These are phyloP conservation scores for Artemisia tridentata DNA, from an alignment of 129 eudicot genomes.

Conservation along the genomic window DNA sequence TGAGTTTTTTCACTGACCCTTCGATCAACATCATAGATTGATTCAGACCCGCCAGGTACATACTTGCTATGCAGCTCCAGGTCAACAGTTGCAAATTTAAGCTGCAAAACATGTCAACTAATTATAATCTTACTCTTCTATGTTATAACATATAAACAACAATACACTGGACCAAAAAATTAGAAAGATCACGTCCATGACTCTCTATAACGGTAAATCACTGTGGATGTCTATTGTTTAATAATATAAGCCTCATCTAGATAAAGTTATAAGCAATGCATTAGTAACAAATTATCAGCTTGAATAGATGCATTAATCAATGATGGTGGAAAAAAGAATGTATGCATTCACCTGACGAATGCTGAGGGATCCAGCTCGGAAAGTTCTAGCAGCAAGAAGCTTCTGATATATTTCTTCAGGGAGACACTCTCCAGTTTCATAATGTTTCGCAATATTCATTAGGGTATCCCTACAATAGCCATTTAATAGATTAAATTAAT, in stretches of 20 bases:
- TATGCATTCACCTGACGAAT: conserved; percentile 71
- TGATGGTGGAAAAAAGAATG: background rate
- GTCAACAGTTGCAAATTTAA: conserved; percentile 68
- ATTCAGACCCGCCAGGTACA: conserved; percentile 77
- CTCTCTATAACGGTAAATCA: background rate
- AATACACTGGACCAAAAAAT: background rate
- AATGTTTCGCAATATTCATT: conserved; percentile 93
- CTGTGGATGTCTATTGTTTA: background rate
- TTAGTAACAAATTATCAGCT: background rate
- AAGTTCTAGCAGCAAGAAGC: conserved; percentile 92
- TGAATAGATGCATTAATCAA: background rate
- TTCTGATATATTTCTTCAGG: conserved; percentile 80
- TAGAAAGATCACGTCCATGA: background rate
- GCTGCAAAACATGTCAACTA: conserved; percentile 11
- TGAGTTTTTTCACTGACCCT: conserved; percentile 66
- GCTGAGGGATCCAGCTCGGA: conserved; percentile 78
- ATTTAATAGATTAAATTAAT: background rate
- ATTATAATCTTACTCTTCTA: background rate
- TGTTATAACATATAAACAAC: too few relatives aligned
- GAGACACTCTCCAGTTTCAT: conserved; percentile 85
- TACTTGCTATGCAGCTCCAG: conserved; percentile 83
- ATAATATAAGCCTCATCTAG: background rate
- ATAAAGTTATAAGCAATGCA: background rate
- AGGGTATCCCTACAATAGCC: conserved; percentile 66
- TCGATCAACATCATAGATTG: conserved; percentile 88